A percentile compares a stretch with the other conserved stretches of the same genome.
These are phyloP conservation scores for Coelastrella sp. DNA, from an alignment of 139 green algal species.

Conservation along the genomic window DNA sequence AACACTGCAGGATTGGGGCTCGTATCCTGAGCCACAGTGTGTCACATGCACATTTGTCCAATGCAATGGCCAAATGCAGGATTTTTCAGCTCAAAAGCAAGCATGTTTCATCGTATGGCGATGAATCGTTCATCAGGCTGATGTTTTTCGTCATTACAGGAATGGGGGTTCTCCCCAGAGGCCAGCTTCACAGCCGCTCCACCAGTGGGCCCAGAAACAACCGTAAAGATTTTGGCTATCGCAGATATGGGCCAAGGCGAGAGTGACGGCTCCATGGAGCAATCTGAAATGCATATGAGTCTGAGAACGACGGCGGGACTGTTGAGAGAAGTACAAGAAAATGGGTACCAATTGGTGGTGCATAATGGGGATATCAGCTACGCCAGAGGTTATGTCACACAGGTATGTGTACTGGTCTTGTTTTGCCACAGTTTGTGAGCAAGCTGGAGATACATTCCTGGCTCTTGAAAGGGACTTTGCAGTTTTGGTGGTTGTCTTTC, in stretches of 20 bases:
- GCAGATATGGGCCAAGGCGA: conserved; percentile 73
- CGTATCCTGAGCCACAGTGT: no score
- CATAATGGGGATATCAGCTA: conserved; percentile 77
- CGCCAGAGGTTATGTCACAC: conserved; percentile 48
- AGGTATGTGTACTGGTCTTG: no score
- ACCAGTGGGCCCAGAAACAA: conserved; percentile 40
- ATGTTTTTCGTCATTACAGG: conserved; percentile 17
- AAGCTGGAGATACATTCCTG: no score
- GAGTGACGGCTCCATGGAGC: conserved; percentile 61
- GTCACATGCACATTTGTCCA: no score
- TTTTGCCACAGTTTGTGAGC: no score
- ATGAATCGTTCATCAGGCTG: no score
- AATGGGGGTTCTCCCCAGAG: conserved; percentile 64
- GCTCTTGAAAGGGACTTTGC: no score
- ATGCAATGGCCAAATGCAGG: not conserved
- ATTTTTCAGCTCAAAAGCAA: not conserved
- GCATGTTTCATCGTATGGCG: not conserved
- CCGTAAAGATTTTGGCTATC: conserved; percentile 65
- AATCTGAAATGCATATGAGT: conserved; percentile 50
- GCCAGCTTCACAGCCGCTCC: conserved; percentile 64
- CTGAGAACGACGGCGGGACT: conserved; percentile 57
- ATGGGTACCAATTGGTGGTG: conserved; percentile 59
- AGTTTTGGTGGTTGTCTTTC: no score
- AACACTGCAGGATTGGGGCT: no score
- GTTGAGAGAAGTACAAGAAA: not conserved